A percentile compares a stretch with the other conserved stretches of the same genome.
phyloP scores from a whole-genome alignment of 805 yeast species.

The Yarrowia deformans region DNA sequence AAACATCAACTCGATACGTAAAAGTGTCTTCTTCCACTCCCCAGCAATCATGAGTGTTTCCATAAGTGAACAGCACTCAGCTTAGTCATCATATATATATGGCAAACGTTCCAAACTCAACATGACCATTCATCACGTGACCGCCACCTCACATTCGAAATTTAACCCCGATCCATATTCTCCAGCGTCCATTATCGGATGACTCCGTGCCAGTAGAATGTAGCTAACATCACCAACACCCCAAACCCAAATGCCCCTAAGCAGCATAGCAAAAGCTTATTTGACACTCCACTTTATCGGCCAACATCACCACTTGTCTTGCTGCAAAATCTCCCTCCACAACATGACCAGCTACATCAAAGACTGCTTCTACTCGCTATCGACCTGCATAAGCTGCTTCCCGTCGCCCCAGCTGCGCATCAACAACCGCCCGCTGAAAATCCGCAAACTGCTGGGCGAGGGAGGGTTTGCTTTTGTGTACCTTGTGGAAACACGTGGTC shows the following conservation, averaged over 20 bases:
- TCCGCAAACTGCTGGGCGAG: slow-evolving; percentile 80
- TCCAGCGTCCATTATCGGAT: too few relatives aligned
- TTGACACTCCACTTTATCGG: neutral
- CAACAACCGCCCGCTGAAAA: slow-evolving; percentile 67
- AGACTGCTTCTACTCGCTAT: slow-evolving; percentile 48
- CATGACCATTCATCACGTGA: too few relatives aligned
- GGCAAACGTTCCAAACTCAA: too few relatives aligned
- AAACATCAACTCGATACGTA: too few relatives aligned
- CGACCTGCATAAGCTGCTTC: slow-evolving; percentile 53
- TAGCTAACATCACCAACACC: too few relatives aligned
- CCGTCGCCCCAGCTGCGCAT: slow-evolving; percentile 65
- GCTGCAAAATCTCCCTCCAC: neutral
- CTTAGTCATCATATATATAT: too few relatives aligned
- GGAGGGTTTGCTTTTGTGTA: slow-evolving; percentile 91
- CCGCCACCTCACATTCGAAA: too few relatives aligned
- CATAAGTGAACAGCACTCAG: too few relatives aligned
- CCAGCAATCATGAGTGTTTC: too few relatives aligned
- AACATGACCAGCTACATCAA: slow-evolving; percentile 28
- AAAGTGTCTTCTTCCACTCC: too few relatives aligned
- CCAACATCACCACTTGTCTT: neutral
- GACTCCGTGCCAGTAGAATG: too few relatives aligned
- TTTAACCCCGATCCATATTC: too few relatives aligned
- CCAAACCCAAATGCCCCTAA: neutral
- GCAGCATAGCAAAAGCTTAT: neutral
- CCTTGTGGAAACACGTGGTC: slow-evolving; percentile 61